These are phyloP conservation scores for Murraya paniculata DNA, from an alignment of 345 rosid species.

Conservation along the genomic window DNA sequence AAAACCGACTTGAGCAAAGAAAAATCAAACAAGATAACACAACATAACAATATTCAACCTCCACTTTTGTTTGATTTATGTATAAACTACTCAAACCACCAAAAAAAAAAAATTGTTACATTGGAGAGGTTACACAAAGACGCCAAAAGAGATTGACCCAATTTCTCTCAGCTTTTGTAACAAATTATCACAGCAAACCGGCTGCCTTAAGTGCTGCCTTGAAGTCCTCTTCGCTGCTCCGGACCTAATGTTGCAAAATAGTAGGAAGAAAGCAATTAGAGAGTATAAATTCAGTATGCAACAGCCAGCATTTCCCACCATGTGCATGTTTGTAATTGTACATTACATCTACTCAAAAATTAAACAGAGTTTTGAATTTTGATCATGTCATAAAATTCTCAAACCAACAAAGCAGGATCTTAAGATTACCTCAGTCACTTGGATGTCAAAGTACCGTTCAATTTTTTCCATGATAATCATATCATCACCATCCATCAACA, in stretches of 20 bases:
- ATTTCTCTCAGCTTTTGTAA: not conserved
- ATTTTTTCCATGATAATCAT: slow-evolving; percentile 63
- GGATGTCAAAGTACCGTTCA: slow-evolving; percentile 55
- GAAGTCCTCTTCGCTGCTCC: slow-evolving; percentile 50
- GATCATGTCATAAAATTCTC: not conserved
- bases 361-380: too few relatives aligned
- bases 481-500: slow-evolving; percentile 49
- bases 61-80: not conserved
- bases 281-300: not conserved
- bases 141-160: not conserved
- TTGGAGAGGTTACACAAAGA: not conserved
- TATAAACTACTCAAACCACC: not conserved
- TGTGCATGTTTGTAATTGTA: too few relatives aligned
- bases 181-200: slow-evolving; percentile 37
- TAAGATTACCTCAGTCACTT: slow-evolving; percentile 49
- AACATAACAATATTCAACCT: not conserved
- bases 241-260: slow-evolving; percentile 34
- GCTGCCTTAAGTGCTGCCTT: slow-evolving; percentile 46
- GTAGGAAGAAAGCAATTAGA: not conserved
- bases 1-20: not conserved
- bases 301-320: too few relatives aligned
- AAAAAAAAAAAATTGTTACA: not conserved
- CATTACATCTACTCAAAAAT: too few relatives aligned
- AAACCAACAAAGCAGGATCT: not conserved
- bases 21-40: not conserved